A percentile compares a stretch with the other conserved stretches of the same genome.
Evolutionary conservation across 1,284 basidiomycete genomes (phyloP).

Genomic region (Inonotus obliquus): DNA sequence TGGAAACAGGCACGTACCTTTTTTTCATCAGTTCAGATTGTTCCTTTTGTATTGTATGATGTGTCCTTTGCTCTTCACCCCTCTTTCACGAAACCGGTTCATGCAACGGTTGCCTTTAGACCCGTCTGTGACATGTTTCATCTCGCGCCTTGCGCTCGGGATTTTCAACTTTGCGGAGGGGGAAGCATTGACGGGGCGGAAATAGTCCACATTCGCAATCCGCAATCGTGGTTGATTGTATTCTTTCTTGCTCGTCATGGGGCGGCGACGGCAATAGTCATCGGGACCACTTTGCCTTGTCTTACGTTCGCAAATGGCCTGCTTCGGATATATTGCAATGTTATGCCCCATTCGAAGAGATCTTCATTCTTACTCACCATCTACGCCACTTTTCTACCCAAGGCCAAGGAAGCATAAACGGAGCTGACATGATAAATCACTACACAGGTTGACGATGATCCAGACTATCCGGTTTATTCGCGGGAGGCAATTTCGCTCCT

Average conservation of each 20-base stretch:
- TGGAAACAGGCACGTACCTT: constrained; percentile 60
- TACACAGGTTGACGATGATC: constrained; percentile 36
- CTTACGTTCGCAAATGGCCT: neutral
- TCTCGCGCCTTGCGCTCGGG: neutral
- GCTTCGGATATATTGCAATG: neutral
- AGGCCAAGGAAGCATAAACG: neutral
- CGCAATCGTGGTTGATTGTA: neutral
- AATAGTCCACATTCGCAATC: neutral
- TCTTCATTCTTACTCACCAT: too few relatives aligned
- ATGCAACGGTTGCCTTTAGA: neutral
- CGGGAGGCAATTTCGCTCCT: constrained; percentile 47
- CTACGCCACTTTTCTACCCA: too few relatives aligned
- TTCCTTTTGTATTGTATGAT: too few relatives aligned
- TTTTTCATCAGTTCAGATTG: neutral
- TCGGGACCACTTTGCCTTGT: neutral
- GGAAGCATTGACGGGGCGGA: neutral
- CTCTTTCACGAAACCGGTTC: too few relatives aligned
- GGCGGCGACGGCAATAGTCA: neutral
- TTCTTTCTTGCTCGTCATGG: neutral
- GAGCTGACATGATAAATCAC: neutral
- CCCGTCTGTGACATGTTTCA: neutral
- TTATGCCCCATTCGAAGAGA: neutral
- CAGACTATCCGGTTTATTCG: constrained; percentile 32
- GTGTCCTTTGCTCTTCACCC: too few relatives aligned
- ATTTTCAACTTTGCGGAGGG: neutral